Evolutionary conservation across 1,139 yeast species (phyloP).

Genomic region (Diutina scorzettiae): DNA sequence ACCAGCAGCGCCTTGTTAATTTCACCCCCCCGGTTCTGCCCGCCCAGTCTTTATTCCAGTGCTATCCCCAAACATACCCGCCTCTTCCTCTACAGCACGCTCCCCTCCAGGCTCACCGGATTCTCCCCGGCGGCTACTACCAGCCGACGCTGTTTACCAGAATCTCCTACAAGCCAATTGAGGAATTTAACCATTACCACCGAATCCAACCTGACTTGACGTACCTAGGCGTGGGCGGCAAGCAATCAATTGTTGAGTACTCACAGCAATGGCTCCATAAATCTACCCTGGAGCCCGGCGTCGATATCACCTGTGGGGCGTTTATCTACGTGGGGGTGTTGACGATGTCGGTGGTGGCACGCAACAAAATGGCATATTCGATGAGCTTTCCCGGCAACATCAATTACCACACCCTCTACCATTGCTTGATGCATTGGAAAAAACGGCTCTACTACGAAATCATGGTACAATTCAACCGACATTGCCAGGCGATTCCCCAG

Average conservation of each 20-base stretch:
- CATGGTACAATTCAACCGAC: not conserved
- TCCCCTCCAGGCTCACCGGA: no score
- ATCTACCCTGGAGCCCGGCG: no score
- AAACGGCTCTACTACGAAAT: not conserved
- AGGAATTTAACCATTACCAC: no score
- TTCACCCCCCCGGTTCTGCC: no score
- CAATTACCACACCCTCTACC: not conserved
- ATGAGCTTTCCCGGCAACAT: not conserved
- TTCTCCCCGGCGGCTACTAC: constrained; percentile 4
- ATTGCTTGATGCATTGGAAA: not conserved
- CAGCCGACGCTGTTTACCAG: not conserved
- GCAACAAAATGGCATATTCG: not conserved
- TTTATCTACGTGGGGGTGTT: not conserved
- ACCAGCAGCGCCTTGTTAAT: no score
- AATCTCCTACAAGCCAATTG: not conserved
- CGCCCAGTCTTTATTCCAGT: no score
- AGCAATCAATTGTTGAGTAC: no score
- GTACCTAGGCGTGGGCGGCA: no score
- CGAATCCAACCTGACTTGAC: no score
- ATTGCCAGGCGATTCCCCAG: not conserved
- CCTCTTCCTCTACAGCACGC: no score
- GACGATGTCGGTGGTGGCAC: not conserved
- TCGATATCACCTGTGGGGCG: not conserved
- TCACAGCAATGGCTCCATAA: no score
- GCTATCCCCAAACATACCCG: no score